Percentiles rank a stretch among this genome's conserved stretches.
Evolutionary conservation across 768 basidiomycete species (phyloP).

Genomic region (Inosperma sp.): DNA sequence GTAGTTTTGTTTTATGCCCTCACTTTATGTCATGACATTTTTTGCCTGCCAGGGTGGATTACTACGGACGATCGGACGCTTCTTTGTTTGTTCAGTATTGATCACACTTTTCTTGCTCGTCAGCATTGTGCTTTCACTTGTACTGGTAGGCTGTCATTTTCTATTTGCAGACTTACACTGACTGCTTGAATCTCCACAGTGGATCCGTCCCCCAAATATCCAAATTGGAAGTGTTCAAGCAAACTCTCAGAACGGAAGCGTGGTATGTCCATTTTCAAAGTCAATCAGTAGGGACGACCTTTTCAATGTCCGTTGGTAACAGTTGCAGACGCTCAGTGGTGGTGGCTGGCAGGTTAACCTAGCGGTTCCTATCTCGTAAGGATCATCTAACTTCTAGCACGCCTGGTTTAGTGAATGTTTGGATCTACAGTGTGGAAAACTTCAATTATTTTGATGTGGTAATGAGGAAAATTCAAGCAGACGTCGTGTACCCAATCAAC

Average conservation of each 20-base stretch:
- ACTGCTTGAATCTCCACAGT: slow-evolving; percentile 39
- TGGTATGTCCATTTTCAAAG: slow-evolving; percentile 32
- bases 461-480: slow-evolving; percentile 58
- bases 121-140: slow-evolving; percentile 61
- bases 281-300: no score
- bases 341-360: slow-evolving; percentile 55
- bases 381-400: slow-evolving; percentile 10
- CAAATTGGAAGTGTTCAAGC: slow-evolving; percentile 46
- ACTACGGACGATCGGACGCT: slow-evolving; percentile 56
- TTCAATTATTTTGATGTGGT: slow-evolving; percentile 76
- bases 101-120: slow-evolving; percentile 58
- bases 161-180: neutral
- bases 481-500: slow-evolving; percentile 74
- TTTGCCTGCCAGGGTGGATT: slow-evolving; percentile 53
- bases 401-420: neutral
- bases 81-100: slow-evolving; percentile 75
- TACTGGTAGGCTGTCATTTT: slow-evolving; percentile 47
- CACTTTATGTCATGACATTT: no score
- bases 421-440: slow-evolving; percentile 57
- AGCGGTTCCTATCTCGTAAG: slow-evolving; percentile 63
- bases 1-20: no score
- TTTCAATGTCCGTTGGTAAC: slow-evolving; percentile 26
- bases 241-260: slow-evolving; percentile 35
- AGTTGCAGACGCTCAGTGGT: slow-evolving; percentile 27
- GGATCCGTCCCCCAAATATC: slow-evolving; percentile 71